These are phyloP conservation scores for Mortierella sp. DNA, from an alignment of 371 early-diverging fungal genomes.

Conservation along the genomic window DNA sequence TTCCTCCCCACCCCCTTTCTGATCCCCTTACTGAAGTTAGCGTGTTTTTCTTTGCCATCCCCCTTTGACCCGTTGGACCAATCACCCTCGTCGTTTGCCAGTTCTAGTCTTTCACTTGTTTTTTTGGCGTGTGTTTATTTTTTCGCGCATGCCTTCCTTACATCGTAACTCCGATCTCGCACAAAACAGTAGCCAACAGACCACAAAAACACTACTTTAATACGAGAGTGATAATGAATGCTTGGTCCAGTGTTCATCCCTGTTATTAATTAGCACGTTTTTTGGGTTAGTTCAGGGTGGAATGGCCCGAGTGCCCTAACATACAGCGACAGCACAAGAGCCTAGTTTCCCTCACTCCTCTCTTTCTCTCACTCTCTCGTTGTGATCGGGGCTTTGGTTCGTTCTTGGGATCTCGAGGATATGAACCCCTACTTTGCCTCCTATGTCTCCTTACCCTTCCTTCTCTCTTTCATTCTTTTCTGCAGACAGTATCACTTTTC, in stretches of 20 bases:
- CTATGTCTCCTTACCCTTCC: not conserved
- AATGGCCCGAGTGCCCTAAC: conserved; percentile 4
- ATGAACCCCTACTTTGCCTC: conserved; percentile 1
- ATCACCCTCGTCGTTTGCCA: not conserved
- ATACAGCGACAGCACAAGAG: too few relatives aligned
- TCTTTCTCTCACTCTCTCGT: not conserved
- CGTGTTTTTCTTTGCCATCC: not conserved
- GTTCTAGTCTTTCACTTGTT: not conserved
- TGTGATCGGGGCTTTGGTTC: not conserved
- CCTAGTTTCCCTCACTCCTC: not conserved
- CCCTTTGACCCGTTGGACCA: not conserved
- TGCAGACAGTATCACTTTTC: too few relatives aligned
- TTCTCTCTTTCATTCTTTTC: not conserved
- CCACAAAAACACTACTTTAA: not conserved
- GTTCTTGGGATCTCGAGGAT: not conserved
- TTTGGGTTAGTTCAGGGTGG: not conserved
- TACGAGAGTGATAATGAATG: not conserved
- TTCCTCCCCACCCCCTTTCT: not conserved
- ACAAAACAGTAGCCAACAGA: not conserved
- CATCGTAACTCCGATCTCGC: not conserved
- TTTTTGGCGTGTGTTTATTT: not conserved
- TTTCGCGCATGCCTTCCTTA: not conserved
- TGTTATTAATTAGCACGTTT: not conserved
- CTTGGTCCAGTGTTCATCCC: not conserved
- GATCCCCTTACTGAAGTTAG: not conserved